These are phyloP conservation scores for Alternaria tenuissima DNA, from an alignment of 2,329 filamentous ascomycete species.

Conservation along the genomic window DNA sequence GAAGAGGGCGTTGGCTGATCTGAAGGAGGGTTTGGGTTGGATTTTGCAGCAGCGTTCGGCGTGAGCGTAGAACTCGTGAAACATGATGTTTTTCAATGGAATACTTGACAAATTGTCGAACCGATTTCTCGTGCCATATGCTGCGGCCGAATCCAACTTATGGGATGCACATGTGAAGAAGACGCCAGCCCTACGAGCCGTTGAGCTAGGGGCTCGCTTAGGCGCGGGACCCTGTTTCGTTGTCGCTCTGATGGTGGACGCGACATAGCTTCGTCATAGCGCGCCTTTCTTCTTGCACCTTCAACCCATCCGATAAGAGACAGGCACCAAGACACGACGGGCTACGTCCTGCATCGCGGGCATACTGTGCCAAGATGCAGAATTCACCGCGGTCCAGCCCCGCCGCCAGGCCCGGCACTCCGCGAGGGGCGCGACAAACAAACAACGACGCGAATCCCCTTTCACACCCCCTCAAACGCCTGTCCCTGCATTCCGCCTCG, in stretches of 20 bases:
- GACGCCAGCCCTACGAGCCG: background rate
- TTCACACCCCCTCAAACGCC: slow-evolving; percentile 46
- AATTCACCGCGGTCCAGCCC: slow-evolving; percentile 24
- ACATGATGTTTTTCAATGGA: background rate
- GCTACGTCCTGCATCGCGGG: slow-evolving; percentile 37
- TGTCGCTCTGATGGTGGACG: slow-evolving; percentile 13
- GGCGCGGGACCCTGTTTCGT: slow-evolving; percentile 18
- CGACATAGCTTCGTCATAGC: slow-evolving; percentile 25
- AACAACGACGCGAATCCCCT: slow-evolving; percentile 48
- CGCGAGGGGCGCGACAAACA: slow-evolving; percentile 38
- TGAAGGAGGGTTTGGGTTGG: slow-evolving; percentile 48
- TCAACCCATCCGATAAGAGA: slow-evolving; percentile 4
- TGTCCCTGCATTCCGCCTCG: slow-evolving; percentile 48
- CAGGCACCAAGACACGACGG: slow-evolving; percentile 15
- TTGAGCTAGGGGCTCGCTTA: slow-evolving; percentile 23
- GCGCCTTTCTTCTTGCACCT: slow-evolving; percentile 22
- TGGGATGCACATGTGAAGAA: background rate
- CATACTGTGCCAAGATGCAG: slow-evolving; percentile 38
- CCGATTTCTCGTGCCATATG: background rate
- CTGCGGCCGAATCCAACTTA: background rate
- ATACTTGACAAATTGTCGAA: background rate
- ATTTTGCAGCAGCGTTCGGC: slow-evolving; percentile 34
- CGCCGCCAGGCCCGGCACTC: slow-evolving; percentile 17
- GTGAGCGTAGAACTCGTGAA: background rate
- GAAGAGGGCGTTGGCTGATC: slow-evolving; percentile 38